These are phyloP conservation scores for Claviceps lovelessii DNA, from an alignment of 2,329 filamentous ascomycete genomes.

Conservation along the genomic window DNA sequence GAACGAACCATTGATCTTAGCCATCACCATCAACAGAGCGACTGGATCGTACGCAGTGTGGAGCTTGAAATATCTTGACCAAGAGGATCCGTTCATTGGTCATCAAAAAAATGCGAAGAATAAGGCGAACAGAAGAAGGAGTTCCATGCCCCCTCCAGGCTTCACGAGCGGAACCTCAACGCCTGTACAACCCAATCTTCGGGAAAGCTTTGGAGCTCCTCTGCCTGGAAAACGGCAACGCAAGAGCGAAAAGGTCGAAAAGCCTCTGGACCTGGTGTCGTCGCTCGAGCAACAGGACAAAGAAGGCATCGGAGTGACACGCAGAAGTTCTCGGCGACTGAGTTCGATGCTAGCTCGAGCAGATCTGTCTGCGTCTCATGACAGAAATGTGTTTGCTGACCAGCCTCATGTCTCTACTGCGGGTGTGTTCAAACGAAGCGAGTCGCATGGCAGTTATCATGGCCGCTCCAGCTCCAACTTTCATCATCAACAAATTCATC, in stretches of 20 bases:
- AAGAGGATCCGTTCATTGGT: slow-evolving; percentile 42
- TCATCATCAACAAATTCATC: slow-evolving; percentile 31
- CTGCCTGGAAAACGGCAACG: slow-evolving; percentile 38
- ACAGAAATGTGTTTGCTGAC: slow-evolving; percentile 67
- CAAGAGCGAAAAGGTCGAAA: slow-evolving; percentile 37
- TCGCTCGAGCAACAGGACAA: slow-evolving; percentile 56
- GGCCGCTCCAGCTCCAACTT: slow-evolving; percentile 27
- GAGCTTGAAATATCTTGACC: slow-evolving; percentile 64
- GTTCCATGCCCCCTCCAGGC: slow-evolving; percentile 52
- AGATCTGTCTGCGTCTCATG: slow-evolving; percentile 74
- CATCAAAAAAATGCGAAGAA: slow-evolving; percentile 30
- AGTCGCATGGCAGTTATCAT: slow-evolving; percentile 48
- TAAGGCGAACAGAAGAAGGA: slow-evolving; percentile 38
- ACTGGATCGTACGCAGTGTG: slow-evolving; percentile 70
- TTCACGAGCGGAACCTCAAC: slow-evolving; percentile 64
- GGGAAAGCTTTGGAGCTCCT: slow-evolving; percentile 62
- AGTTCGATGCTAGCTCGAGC: slow-evolving; percentile 83
- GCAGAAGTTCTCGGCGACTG: slow-evolving; percentile 58
- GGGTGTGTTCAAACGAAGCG: slow-evolving; percentile 43
- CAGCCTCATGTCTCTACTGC: slow-evolving; percentile 29
- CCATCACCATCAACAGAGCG: slow-evolving; percentile 68
- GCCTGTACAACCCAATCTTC: slow-evolving; percentile 53
- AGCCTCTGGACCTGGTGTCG: slow-evolving; percentile 48
- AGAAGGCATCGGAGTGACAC: slow-evolving; percentile 34
- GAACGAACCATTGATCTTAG: slow-evolving; percentile 48